phyloP scores from a whole-genome alignment of 331 rosid species.

The Arachis monticola region DNA sequence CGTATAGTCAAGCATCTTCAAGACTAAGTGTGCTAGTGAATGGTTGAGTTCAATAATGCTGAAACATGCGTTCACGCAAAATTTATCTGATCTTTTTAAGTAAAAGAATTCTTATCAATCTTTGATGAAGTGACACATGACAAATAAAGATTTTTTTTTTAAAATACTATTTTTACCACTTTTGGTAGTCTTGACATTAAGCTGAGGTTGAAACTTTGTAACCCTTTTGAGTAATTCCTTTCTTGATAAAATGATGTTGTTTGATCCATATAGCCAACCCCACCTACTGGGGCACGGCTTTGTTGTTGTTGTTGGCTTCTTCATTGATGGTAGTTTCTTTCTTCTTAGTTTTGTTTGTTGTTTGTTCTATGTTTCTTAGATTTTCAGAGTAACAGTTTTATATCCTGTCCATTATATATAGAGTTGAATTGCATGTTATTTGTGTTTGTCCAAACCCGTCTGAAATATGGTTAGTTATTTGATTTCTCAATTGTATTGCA shows the following conservation, averaged over 20 bases:
- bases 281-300: too few species aligned
- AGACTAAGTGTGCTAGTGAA: not conserved
- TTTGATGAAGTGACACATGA: constrained; percentile 11
- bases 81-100: not conserved
- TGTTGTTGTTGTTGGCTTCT: too few species aligned
- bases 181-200: constrained; percentile 23
- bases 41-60: constrained; percentile 24
- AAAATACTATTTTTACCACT: constrained; percentile 3
- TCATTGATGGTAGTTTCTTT: not conserved
- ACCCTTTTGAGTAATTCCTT: constrained; percentile 4
- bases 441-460: not conserved
- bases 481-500: constrained; percentile 14
- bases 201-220: constrained; percentile 19
- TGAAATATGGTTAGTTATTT: constrained; percentile 18
- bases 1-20: constrained; percentile 18
- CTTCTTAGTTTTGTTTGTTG: constrained; percentile 5
- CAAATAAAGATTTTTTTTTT: constrained; percentile 23
- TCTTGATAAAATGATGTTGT: not conserved
- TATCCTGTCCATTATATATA: not conserved
- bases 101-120: not conserved
- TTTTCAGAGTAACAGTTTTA: not conserved
- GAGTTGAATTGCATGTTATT: not conserved
- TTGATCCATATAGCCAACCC: too few species aligned
- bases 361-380: constrained; percentile 6
- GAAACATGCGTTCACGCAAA: not conserved